Percentiles rank a stretch among this genome's conserved stretches.
Conservation (phyloP, 106 monocot species). For the Xerophyta viscosa region DNA sequence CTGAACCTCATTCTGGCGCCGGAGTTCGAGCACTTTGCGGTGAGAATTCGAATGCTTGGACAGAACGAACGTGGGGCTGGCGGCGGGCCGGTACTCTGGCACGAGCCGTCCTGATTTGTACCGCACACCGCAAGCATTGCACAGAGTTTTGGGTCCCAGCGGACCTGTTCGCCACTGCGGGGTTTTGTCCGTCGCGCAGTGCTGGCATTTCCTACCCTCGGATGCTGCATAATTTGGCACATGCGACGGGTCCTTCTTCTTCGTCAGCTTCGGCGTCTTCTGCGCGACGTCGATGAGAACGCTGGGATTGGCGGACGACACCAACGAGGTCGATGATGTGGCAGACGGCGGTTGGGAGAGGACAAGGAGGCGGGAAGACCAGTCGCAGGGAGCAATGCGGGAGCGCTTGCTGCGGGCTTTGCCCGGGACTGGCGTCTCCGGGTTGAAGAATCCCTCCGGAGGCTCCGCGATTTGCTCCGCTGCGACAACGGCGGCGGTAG, state of each 20-base stretch:
- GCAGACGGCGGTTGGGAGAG: slow-evolving; percentile 17
- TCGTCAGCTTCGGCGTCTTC: slow-evolving; percentile 15
- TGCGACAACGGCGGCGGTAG: neutral
- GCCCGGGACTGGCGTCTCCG: slow-evolving; percentile 30
- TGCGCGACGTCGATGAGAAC: neutral
- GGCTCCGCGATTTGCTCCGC: neutral
- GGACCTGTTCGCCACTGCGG: slow-evolving; percentile 95
- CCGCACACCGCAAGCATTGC: slow-evolving; percentile 88
- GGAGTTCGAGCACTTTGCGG: slow-evolving; percentile 33
- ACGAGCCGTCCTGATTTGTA: slow-evolving; percentile 84
- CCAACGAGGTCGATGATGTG: slow-evolving; percentile 4
- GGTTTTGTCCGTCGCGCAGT: slow-evolving; percentile 84
- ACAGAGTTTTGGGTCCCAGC: slow-evolving; percentile 84
- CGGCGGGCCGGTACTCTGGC: slow-evolving; percentile 42
- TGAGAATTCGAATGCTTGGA: slow-evolving; percentile 47
- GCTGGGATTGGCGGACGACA: no score
- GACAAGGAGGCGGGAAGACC: slow-evolving; percentile 51
- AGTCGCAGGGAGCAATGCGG: slow-evolving; percentile 38
- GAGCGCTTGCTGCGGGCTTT: slow-evolving; percentile 80
- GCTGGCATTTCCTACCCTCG: slow-evolving; percentile 61
- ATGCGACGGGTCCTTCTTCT: slow-evolving; percentile 25
- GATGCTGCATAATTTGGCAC: slow-evolving; percentile 2
- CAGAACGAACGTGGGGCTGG: slow-evolving; percentile 33
- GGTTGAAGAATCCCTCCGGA: neutral
- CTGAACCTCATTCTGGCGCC: slow-evolving; percentile 29